These are phyloP conservation scores for Phyllosticta paracitricarpa DNA, from an alignment of 2,329 filamentous ascomycete genomes.

Conservation along the genomic window DNA sequence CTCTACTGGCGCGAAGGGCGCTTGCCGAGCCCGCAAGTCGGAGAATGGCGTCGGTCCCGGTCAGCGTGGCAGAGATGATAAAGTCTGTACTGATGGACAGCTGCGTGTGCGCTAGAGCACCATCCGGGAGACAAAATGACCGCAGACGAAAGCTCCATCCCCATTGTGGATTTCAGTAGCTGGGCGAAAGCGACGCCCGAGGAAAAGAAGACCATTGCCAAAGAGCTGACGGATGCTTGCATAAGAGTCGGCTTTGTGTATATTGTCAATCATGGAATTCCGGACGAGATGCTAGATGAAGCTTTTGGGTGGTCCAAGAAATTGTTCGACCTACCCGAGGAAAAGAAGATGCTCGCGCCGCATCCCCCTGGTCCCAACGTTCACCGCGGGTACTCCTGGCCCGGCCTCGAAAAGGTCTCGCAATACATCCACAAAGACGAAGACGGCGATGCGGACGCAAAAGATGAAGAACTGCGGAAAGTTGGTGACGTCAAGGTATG, in stretches of 20 bases:
- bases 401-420: constrained; percentile 39
- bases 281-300: constrained; percentile 28
- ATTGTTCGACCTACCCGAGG: constrained; percentile 35
- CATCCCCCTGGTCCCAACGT: constrained; percentile 40
- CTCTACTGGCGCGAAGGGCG: neutral
- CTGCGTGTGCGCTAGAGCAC: neutral
- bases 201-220: constrained; percentile 22
- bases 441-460: constrained; percentile 27
- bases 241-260: constrained; percentile 39
- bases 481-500: constrained; percentile 43
- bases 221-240: constrained; percentile 33
- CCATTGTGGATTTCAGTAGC: constrained; percentile 30
- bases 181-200: constrained; percentile 21
- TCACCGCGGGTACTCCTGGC: constrained; percentile 48
- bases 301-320: constrained; percentile 36
- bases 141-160: constrained; percentile 18
- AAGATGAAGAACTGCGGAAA: constrained; percentile 34
- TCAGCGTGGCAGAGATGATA: neutral
- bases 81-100: neutral
- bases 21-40: neutral
- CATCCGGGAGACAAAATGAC: neutral
- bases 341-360: constrained; percentile 40
- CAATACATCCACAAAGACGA: constrained; percentile 36
- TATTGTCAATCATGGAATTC: constrained; percentile 39
- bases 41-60: neutral